Percentiles rank a stretch among this genome's conserved stretches.
These are phyloP conservation scores for Mucor irregularis DNA, from an alignment of 371 early-diverging fungal species.

Conservation along the genomic window DNA sequence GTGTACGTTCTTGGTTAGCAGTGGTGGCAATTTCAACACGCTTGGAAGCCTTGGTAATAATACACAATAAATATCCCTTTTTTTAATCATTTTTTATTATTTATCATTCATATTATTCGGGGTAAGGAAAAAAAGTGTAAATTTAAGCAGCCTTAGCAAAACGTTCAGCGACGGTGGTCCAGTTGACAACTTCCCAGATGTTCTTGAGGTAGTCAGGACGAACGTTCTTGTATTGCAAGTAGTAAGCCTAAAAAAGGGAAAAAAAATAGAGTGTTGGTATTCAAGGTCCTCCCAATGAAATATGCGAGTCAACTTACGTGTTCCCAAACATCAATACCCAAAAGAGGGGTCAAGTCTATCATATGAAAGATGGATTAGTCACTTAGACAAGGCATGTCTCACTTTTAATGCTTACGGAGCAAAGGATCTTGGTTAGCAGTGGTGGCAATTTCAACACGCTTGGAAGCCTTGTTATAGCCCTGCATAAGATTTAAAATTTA, in stretches of 20 bases:
- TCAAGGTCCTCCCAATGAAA: too few relatives aligned
- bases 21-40: slow-evolving; percentile 87
- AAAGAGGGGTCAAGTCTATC: slow-evolving; percentile 74
- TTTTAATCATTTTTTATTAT: too few relatives aligned
- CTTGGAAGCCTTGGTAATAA: slow-evolving; percentile 70
- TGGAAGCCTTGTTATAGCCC: slow-evolving; percentile 82
- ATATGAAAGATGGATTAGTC: slow-evolving; percentile 2
- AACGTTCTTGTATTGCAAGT: slow-evolving; percentile 96
- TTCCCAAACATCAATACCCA: slow-evolving; percentile 98
- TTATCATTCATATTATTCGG: too few relatives aligned
- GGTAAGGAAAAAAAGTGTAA: neutral
- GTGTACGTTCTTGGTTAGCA: slow-evolving; percentile 93
- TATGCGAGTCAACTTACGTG: slow-evolving; percentile 60
- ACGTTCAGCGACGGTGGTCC: slow-evolving; percentile 90
- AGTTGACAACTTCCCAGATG: slow-evolving; percentile 97
- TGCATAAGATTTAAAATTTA: slow-evolving; percentile 16
- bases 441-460: slow-evolving; percentile 84
- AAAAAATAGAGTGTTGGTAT: too few relatives aligned
- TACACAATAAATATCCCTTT: neutral
- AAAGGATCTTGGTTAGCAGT: slow-evolving; percentile 96
- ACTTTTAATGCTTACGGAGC: slow-evolving; percentile 25
- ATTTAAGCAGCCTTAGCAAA: slow-evolving; percentile 60
- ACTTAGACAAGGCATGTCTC: too few relatives aligned
- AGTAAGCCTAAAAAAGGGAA: slow-evolving; percentile 73
- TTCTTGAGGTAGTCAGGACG: slow-evolving; percentile 94